These are phyloP conservation scores for Silene vulgaris DNA, from an alignment of 179 eudicot species.

Conservation along the genomic window DNA sequence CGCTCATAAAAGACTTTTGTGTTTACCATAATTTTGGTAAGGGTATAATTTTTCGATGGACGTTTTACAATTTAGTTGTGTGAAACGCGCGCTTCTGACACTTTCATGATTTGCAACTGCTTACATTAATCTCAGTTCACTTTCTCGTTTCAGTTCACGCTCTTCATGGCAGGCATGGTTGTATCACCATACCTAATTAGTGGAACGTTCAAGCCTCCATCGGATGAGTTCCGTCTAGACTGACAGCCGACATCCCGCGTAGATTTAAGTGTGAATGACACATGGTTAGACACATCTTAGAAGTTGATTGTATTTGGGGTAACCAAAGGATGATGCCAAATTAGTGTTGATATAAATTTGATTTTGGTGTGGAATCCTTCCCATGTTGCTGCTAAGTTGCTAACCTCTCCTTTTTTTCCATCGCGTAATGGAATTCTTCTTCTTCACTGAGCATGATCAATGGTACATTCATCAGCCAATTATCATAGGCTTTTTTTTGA, in stretches of 20 bases:
- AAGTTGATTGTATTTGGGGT: neutral
- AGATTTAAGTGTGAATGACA: constrained; percentile 17
- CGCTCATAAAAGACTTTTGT: no score
- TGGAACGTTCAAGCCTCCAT: constrained; percentile 46
- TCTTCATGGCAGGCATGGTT: constrained; percentile 86
- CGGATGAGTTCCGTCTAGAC: constrained; percentile 62
- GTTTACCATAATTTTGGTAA: no score
- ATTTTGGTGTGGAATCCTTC: constrained; percentile 18
- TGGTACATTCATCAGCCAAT: neutral
- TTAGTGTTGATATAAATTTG: constrained; percentile 19
- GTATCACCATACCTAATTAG: constrained; percentile 54
- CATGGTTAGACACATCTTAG: constrained; percentile 14
- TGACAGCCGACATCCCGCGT: constrained; percentile 24
- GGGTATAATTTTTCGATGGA: no score
- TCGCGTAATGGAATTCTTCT: neutral
- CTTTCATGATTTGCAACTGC: no score
- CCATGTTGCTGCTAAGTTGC: constrained; percentile 19
- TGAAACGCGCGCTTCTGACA: no score
- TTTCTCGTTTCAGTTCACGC: constrained; percentile 59
- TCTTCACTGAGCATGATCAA: neutral
- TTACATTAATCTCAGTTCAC: neutral
- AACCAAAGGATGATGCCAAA: constrained; percentile 5
- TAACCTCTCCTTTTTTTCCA: neutral
- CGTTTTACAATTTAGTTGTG: no score
- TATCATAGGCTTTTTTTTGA: neutral